Conservation (phyloP, 1,139 yeast genomes). For the Tardiomyces blankii region DNA sequence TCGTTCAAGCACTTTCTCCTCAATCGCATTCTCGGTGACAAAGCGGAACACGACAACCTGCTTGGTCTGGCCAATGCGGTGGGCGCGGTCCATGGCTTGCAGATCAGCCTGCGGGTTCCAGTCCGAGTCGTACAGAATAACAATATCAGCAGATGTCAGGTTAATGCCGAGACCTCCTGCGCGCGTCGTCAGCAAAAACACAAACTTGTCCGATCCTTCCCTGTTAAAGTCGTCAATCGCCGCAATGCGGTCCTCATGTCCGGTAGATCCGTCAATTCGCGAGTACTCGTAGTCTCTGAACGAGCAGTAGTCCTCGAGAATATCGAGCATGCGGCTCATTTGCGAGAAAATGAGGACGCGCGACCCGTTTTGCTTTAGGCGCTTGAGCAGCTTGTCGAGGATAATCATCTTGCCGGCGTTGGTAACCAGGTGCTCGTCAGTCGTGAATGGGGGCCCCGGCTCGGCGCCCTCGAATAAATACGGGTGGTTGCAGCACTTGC, state of each 20-base stretch:
- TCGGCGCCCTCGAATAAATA: slow-evolving; percentile 96
- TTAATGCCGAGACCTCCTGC: slow-evolving; percentile 99
- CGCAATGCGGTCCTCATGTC: slow-evolving; percentile 83
- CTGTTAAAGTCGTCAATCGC: slow-evolving; percentile 89
- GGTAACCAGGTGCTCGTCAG: slow-evolving; percentile 83
- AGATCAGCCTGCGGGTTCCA: slow-evolving; percentile 99
- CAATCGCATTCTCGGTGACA: slow-evolving; percentile 93
- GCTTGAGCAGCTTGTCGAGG: slow-evolving; percentile 68
- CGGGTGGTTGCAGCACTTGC: slow-evolving; percentile 97
- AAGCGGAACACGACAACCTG: slow-evolving; percentile 88
- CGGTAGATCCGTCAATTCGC: slow-evolving; percentile 91
- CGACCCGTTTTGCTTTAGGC: slow-evolving; percentile 68
- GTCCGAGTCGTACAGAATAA: slow-evolving; percentile 83
- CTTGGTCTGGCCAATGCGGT: slow-evolving; percentile 94
- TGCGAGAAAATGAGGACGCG: slow-evolving; percentile 89
- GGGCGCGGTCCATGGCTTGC: slow-evolving; percentile 99
- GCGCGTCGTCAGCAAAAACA: slow-evolving; percentile 83
- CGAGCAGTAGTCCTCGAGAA: slow-evolving; percentile 83
- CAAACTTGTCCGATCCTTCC: slow-evolving; percentile 72
- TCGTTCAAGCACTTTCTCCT: slow-evolving; percentile 88
- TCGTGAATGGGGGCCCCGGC: slow-evolving; percentile 97
- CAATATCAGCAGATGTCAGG: slow-evolving; percentile 86
- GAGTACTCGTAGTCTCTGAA: slow-evolving; percentile 79
- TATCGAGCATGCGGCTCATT: slow-evolving; percentile 87
- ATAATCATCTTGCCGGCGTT: slow-evolving; percentile 89